Base-by-base conservation (phyloP, 225 moss, liverwort and hornwort species). In the Climacium dendroides region DNA sequence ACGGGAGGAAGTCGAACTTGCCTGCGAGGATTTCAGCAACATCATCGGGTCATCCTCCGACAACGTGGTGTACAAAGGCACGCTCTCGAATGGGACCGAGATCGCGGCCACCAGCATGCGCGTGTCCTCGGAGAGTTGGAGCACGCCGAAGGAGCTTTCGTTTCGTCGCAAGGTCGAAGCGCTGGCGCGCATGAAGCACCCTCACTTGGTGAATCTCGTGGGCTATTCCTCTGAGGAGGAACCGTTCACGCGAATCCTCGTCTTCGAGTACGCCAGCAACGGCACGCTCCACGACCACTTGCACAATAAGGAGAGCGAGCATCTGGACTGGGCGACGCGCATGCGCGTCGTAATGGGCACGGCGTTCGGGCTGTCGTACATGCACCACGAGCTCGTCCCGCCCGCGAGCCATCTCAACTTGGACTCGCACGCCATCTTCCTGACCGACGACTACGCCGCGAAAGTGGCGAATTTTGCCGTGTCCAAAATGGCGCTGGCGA, bases 11-110 rank as follows among this genome's bases (percentile, higher is more conserved):
- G 78, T 98, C 15, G 98, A 97, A 45, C 75, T 78, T 10, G 97
- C 96, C 25, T 98, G 98, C 79, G 98, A 98, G 90, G 98, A 98
- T 86, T 98, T 96, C 84, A 98, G 97, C 86, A 98, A 98, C 87
- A 96, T 98, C 81, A 98, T 98, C 79, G 95, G 90, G 0, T 87
- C 92, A 1, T 95, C 95, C 2, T 37, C 90, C 0, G 97, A 98
- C 57, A 94, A 90, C 75, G 78, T 92, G 4, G 89, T 97, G 41
- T 98, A 96, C 86, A 98, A 98, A 76, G 98, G 98, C 24, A 98
- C 95, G 55, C 92, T 97, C 19, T 54, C 92, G 12, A 94, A 91
- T 24, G 98, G 95, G 28, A 81, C 92, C 22, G 97, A 96, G 84
- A 95, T 98, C 74, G 98, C 97, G 25, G 98, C 96, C 43, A 95